Evolutionary conservation across 2,329 filamentous ascomycete species (phyloP).

Genomic region (Aureobasidium melanogenum): DNA sequence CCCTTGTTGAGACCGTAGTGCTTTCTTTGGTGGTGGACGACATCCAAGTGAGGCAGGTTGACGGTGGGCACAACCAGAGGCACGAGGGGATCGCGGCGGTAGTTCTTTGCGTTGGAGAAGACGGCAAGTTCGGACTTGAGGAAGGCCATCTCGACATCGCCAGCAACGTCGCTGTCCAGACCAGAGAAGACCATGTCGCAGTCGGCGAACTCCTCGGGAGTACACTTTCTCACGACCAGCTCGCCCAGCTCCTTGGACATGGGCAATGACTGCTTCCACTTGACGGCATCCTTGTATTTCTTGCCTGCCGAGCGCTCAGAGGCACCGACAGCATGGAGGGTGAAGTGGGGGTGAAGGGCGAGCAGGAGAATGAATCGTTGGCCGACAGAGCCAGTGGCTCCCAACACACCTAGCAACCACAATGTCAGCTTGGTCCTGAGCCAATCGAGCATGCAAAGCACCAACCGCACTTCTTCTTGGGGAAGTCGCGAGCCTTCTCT

Average conservation of each 20-base stretch:
- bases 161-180: conserved; percentile 84
- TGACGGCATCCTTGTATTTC: conserved; percentile 86
- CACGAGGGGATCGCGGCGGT: conserved; percentile 80
- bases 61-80: conserved; percentile 93
- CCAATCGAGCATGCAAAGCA: conserved; percentile 8
- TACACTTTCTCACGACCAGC: conserved; percentile 78
- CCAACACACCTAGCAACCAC: conserved; percentile 53
- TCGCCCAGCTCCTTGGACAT: conserved; percentile 70
- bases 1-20: conserved; percentile 67
- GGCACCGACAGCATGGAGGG: conserved; percentile 80
- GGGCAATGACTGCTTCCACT: conserved; percentile 84
- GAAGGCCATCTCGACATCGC: conserved; percentile 90
- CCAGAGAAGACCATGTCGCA: conserved; percentile 93
- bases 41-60: conserved; percentile 76
- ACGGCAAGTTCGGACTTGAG: conserved; percentile 78
- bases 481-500: conserved; percentile 30
- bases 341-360: conserved; percentile 76
- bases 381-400: conserved; percentile 88
- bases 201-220: conserved; percentile 70
- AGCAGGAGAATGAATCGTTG: conserved; percentile 93
- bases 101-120: conserved; percentile 98
- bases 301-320: conserved; percentile 85
- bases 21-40: conserved; percentile 81
- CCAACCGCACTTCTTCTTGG: conserved; percentile 45
- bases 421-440: background rate